Evolutionary conservation across 2,329 filamentous ascomycete species (phyloP), one percentile per base, ranked within the genome.

Genomic region (Sordariomycetes sp.): DNA sequence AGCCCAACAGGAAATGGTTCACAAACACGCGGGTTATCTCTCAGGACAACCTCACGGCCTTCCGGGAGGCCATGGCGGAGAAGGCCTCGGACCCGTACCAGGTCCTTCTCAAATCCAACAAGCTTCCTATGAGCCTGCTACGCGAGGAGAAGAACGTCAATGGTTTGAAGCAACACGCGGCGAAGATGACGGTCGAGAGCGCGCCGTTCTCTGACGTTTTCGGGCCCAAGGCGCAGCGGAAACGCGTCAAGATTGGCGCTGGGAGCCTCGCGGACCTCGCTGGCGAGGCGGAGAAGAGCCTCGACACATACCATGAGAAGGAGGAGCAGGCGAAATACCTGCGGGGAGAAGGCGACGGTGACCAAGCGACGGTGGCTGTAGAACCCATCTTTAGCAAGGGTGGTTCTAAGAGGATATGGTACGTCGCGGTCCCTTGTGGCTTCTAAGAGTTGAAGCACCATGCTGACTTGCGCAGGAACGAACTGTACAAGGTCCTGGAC

Each of bases 1-100:
- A 97, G 76, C 94, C 94, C 54, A 95, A 97, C 74, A 81, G 94
- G 66, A 95, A 95, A 74, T 99, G 94, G 94, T 99, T 99, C 74
- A 89, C 86, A 65, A 96, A 96, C 71, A 96, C 92, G 36, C 22
- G 45, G 55, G 55, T 57, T 55, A 95, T 96, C 66, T 90, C 87
- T 1, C 92, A 96, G 69, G 89, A 95, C 68, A 89, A 90, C 2
- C 78, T 97, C 61, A 82, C 81, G 52, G 84, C 88, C 1, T 99
- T 99, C 74, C 85, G 94, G 61, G 86, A 91, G 60, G 94, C 94
- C 28, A 92, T 99, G 72, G 89, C 89, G 50, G 90, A 95, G 71
- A 88, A 91, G 71, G 85, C 89, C 56, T 85, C 85, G 20, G 90
- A 99, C 67, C 94, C 94, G 0, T 96, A 96, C 71, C 86, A 88